Conservation (phyloP, 306 rosid species). For the Pyrus communis region DNA sequence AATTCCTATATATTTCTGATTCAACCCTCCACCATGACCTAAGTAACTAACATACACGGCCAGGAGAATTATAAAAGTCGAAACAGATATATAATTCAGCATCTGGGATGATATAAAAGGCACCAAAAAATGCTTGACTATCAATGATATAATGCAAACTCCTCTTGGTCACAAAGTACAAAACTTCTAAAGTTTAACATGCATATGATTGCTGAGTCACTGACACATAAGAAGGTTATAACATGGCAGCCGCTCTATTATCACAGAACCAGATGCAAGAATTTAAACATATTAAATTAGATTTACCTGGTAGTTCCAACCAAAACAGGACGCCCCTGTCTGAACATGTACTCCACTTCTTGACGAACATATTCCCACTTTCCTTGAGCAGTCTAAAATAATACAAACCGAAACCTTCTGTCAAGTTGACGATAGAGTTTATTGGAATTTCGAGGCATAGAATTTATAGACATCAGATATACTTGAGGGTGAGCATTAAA, state of each 20-base stretch:
- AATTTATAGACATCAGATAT: slow-evolving; percentile 1
- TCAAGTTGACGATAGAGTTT: slow-evolving; percentile 8
- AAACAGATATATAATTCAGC: not conserved
- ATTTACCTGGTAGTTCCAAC: slow-evolving; percentile 94
- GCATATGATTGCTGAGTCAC: not conserved
- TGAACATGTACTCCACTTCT: slow-evolving; percentile 88
- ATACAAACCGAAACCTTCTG: slow-evolving; percentile 16
- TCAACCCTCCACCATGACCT: not conserved
- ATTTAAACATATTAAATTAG: not conserved
- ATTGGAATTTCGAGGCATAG: not conserved
- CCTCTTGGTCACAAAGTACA: not conserved
- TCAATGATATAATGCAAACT: not conserved
- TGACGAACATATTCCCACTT: slow-evolving; percentile 92
- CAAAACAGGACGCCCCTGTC: slow-evolving; percentile 88
- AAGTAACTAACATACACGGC: not conserved
- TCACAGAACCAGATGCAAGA: not conserved
- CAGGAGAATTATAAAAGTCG: not conserved
- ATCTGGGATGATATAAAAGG: not conserved
- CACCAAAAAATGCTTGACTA: not conserved
- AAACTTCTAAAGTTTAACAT: not conserved
- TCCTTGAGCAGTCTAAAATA: slow-evolving; percentile 76
- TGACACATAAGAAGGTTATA: not conserved
- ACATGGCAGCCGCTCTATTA: not conserved
- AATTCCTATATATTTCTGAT: not conserved
- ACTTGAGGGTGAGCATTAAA: slow-evolving; percentile 6